Base-by-base conservation (phyloP, 495 filamentous ascomycete species). In the Xanthoparmelia taractica region DNA sequence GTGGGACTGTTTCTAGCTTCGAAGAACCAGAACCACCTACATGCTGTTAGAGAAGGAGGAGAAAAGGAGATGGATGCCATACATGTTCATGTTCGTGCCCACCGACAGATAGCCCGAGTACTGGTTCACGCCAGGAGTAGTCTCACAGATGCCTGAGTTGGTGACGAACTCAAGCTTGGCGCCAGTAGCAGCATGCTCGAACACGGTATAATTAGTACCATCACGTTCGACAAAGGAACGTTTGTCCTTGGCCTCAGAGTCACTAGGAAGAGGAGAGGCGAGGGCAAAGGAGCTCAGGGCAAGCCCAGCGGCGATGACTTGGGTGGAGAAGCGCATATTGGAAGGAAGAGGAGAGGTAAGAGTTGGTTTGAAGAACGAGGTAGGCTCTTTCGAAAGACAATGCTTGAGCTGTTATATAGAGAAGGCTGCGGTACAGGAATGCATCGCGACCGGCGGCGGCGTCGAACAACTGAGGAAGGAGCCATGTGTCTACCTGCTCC, bases 131-230 rank as follows among this genome's bases (percentile, higher is more conserved):
- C 79, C 78, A 0, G 75, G 74, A 4, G 80, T 83, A 3, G 78
- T 83, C 67, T 83, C 79, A 63, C 80, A 83, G 59, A 83, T 81
- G 8, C 78, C 78, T 2, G 79, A 81, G 62, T 83, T 82, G n/a
- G 75, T 79, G 56, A 85, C 80, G 54, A 79, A 82, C 60, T 80
- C 76, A 33, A 85, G 63, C 65, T 71, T 78, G 6, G 76, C 73
- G 29, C 77, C 77, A 18, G 80, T 84, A 10, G 74, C 75, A 37
- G 75, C 76, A 72, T 85, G 80, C 60, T 83, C 75, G 66, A 81
- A 82, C 25, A 82, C 74, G 57, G 73, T 82, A 63, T 77, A 79
- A 15, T 73, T 74, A 38, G 76, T 71, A 11, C 77, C 79, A 71
- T 77, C 66, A 27, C 74, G 69, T 60, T 76, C 70, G 36, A 77